Evolutionary conservation across 2,329 filamentous ascomycete genomes (phyloP).

Genomic region (Macroventuria anomochaeta): DNA sequence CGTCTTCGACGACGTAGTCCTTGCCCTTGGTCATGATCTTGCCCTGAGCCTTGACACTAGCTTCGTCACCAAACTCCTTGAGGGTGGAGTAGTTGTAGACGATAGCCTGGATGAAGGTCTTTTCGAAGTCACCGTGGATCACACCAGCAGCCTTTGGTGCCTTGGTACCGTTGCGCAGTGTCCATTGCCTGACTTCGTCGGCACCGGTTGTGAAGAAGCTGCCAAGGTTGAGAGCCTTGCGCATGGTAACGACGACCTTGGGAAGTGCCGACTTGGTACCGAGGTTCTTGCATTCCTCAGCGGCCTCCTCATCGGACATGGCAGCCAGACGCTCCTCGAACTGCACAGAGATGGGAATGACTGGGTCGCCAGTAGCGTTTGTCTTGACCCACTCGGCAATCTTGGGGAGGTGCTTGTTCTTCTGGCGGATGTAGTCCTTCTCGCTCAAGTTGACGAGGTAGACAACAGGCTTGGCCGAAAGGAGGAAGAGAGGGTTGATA

Average conservation of each 20-base stretch:
- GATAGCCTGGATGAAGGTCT: constrained; percentile 97
- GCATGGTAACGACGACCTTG: constrained; percentile 92
- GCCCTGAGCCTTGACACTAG: constrained; percentile 87
- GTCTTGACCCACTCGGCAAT: constrained; percentile 95
- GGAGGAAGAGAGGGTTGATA: constrained; percentile 94
- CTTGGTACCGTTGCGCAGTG: constrained; percentile 92
- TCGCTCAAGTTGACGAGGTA: constrained; percentile 97
- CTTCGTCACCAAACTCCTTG: constrained; percentile 88
- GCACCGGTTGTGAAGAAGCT: constrained; percentile 97
- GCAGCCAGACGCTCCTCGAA: constrained; percentile 91
- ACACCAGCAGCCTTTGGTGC: constrained; percentile 97
- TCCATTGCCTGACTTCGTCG: constrained; percentile 99
- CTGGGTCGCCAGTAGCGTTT: constrained; percentile 83
- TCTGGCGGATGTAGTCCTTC: constrained; percentile 96
- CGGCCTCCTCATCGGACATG: constrained; percentile 77
- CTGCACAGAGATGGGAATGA: constrained; percentile 90
- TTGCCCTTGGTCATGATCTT: constrained; percentile 99
- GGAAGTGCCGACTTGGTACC: constrained; percentile 87
- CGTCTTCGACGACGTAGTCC: constrained; percentile 89
- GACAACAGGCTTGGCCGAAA: constrained; percentile 96
- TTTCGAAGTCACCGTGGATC: constrained; percentile 98
- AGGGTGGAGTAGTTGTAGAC: constrained; percentile 88
- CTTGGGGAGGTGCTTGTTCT: constrained; percentile 98
- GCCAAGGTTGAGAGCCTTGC: constrained; percentile 84
- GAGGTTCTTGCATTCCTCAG: constrained; percentile 87